Base-by-base conservation (phyloP, 192 early-diverging fungal genomes). In the Borealophlyctis nickersoniae region DNA sequence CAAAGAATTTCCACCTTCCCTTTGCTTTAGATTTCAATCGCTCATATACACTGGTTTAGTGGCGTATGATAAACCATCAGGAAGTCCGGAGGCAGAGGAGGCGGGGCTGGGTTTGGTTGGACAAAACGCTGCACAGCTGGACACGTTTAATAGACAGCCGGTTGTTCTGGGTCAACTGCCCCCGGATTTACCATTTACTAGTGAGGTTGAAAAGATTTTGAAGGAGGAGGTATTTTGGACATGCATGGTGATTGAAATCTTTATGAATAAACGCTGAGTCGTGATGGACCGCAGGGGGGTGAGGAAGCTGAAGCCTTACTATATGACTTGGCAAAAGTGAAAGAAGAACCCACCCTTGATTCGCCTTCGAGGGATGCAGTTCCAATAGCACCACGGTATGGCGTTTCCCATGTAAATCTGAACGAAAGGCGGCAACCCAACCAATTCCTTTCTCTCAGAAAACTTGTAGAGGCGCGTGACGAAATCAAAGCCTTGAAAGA, bases 401-500 rank as follows among this genome's bases (percentile, higher is more conserved):
- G 9, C 7, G 39, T 45, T 45, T 45, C 39, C 19, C 39, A 45
- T 45, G 39, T 19, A 45, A 45, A n/a, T n/a, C n/a, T n/a, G n/a
- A n/a, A n/a, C n/a, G n/a, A n/a, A n/a, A n/a, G n/a, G n/a, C n/a
- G n/a, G n/a, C n/a, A n/a, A n/a, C 49, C 19, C 32, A 57, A 35
- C 28, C 51, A 36, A 36, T 23, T 32, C 71, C 52, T 16, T 63
- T 60, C 67, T 71, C 78, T 28, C 28, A 91, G 89, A 60, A 87
- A 89, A 34, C 89, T 92, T 19, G 75, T 78, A 36, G 95, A 97
- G 67, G 75, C 95, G 26, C 83, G 80, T 45, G 78, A 86, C 54
- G 86, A 93, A 65, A 77, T 96, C n/a, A 84, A 89, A 29, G 76
- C 71, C 27, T 72, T 96, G 33, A 84, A 87, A 55, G 91, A 98